Evolutionary conservation across 2,329 filamentous ascomycete species (phyloP).

Genomic region (Cladosporium austrohemisphaericum): DNA sequence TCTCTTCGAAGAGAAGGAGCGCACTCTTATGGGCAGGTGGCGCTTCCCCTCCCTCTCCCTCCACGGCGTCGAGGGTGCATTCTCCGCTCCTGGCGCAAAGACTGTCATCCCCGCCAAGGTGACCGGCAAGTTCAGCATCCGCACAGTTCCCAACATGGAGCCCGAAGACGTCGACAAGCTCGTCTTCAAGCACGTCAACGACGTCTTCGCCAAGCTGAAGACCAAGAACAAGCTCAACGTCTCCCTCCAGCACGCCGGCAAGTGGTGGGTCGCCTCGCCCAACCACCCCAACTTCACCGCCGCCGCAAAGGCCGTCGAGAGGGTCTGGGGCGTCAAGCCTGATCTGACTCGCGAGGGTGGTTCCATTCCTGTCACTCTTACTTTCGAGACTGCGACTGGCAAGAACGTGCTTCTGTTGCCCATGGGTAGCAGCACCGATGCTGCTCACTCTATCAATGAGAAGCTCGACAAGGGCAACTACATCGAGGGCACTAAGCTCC

Average conservation of each 20-base stretch:
- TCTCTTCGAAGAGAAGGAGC: constrained; percentile 84
- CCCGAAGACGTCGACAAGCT: constrained; percentile 80
- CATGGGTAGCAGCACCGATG: constrained; percentile 96
- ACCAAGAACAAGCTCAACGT: constrained; percentile 91
- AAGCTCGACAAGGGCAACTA: constrained; percentile 97
- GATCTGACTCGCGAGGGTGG: constrained; percentile 96
- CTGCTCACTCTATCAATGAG: constrained; percentile 96
- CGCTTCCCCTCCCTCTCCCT: constrained; percentile 89
- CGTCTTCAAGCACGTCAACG: constrained; percentile 79
- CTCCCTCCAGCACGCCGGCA: constrained; percentile 80
- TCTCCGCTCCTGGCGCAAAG: constrained; percentile 89
- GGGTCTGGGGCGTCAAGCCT: constrained; percentile 88
- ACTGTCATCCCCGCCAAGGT: constrained; percentile 98
- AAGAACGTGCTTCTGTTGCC: constrained; percentile 96
- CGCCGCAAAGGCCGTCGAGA: constrained; percentile 90
- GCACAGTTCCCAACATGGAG: constrained; percentile 97
- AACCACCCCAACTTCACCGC: constrained; percentile 99
- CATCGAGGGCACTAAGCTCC: constrained; percentile 93
- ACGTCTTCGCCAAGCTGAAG: constrained; percentile 77
- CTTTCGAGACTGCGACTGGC: constrained; percentile 93
- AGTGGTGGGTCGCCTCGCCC: constrained; percentile 97
- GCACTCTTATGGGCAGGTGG: constrained; percentile 94
- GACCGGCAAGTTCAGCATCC: constrained; percentile 95
- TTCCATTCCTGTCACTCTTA: constrained; percentile 93
- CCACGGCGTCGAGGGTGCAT: constrained; percentile 93